Evolutionary conservation across 208 protist genomes (phyloP).

Genomic region (Tritrichomonas musculus): DNA sequence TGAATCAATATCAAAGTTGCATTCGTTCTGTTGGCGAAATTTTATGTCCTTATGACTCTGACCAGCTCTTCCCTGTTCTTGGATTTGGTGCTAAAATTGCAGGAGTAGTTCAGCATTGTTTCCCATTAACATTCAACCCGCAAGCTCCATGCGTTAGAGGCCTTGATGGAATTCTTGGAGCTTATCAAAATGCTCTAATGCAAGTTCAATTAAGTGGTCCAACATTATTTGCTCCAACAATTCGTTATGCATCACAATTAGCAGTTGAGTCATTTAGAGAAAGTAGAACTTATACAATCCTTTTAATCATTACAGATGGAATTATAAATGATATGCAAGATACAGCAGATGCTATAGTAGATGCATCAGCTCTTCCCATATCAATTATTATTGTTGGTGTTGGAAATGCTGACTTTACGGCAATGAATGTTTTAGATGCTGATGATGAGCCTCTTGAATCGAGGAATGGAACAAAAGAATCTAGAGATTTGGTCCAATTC

Average conservation of each 20-base stretch:
- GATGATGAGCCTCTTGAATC: constrained; percentile 1
- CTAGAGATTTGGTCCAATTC: constrained; percentile 62
- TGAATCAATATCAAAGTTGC: constrained; percentile 34
- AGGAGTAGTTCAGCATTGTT: constrained; percentile 29
- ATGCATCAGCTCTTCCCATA: constrained; percentile 33
- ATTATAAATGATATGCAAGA: constrained; percentile 37
- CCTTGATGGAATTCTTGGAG: constrained; percentile 26
- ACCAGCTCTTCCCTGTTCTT: constrained; percentile 41
- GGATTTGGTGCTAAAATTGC: constrained; percentile 41
- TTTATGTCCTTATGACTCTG: constrained; percentile 42
- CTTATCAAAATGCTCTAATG: background rate
- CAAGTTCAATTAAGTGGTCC: constrained; percentile 6
- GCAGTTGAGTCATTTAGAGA: background rate
- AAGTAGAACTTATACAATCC: constrained; percentile 33
- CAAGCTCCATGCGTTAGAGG: background rate
- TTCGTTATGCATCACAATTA: background rate
- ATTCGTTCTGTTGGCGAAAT: constrained; percentile 40
- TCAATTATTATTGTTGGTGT: constrained; percentile 47
- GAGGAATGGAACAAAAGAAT: background rate
- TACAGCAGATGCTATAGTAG: background rate
- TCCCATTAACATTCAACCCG: constrained; percentile 35
- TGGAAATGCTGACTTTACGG: constrained; percentile 39
- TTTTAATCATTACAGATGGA: constrained; percentile 39
- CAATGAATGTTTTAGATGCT: constrained; percentile 26
- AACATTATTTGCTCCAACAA: constrained; percentile 26